Base-by-base conservation (phyloP, 352 stramenopile species). In the Blastocystis sp. region DNA sequence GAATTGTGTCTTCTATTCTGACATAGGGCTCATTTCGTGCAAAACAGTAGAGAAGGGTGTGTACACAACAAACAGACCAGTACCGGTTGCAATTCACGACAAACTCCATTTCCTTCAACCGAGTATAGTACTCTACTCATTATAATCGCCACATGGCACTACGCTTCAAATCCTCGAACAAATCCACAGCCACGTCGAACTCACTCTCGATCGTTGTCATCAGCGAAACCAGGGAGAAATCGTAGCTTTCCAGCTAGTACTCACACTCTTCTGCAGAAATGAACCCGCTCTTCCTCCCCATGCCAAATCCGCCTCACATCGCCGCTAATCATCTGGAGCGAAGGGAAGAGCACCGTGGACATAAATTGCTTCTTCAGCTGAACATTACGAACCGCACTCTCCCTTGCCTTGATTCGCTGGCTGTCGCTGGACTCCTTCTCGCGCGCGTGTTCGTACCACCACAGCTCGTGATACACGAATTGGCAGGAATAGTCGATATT, bases 361-460 rank as follows among this genome's bases (percentile, higher is more conserved):
- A 81, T 81, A 24, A 81, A 81, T 21, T 43, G 24, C 38, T 64
- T 81, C 54, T 81, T 81, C 11, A 63, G 34, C 70, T 81, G 42
- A 17, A 10, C 21, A 9, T 54, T 19, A 81, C 11, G 28, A 81
- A 24, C 9, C 43, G 19, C 28, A 3, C 24, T 9, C 19, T 42
- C 4, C 24, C 70, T 4, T 10, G 65, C 59, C 34, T 42, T 42
- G 14, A 64, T 63, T 24, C 28, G 24, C 48, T 4, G 28, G 52
- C n/a, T 45, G n/a, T 81, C 52, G 21, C 38, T 40, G 48, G 28
- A 3, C 45, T n/a, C n/a, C 65, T 38, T 21, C 24, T 81, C 28
- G 52, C 11, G 65, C 2, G 70, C 40, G 24, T 81, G 70, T 63
- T 81, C n/a, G 59, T 63, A 63, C 70, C 70, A 81, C 70, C 70